Evolutionary conservation across 257 asterid genomes (phyloP), one percentile per base, ranked within the genome.

Genomic region (Capsicum chinense): DNA sequence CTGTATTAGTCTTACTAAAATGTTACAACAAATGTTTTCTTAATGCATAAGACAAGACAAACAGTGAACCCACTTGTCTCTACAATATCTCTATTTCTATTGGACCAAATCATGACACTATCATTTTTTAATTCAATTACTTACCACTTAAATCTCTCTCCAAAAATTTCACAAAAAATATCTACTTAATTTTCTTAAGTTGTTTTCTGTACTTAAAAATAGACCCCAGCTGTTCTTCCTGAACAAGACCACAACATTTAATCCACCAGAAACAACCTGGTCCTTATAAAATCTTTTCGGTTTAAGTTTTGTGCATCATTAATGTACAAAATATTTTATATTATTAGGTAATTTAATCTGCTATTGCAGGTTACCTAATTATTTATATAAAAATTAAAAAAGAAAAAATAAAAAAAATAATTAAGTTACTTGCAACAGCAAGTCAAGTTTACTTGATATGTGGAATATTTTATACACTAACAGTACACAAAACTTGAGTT

Each of bases 11-110:
- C 33, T 26, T 26, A 39, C 44, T 39, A 39, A 39, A 39, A 39
- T 2, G 0, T 3, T 39, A 26, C 44, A 39, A 39, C 44, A 0
- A 39, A 39, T 39, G 44, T 39, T 39, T 39, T 39, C 44, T 85
- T 86, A 88, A 90, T 83, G 14, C 0, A 79, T 84, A 90, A 86
- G 91, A 39, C 19, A 56, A 67, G 91, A 39, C 19, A 56, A 67
- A 7, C 19, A 68, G 68, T 60, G 86, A 62, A 71, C 69, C 80
- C 79, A 37, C 2, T 3, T 13, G 44, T 68, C 54, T 69, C 2
- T 16, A 37, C 78, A 39, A 39, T 16, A 7, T 37, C 54, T 15
- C 33, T 26, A 16, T 69, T 69, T 69, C 1, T 12, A 39, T 15
- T 69, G 78, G 78, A 39, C 78, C 78, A 68, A 68, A 26, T 68